Percentiles rank a stretch among this genome's conserved stretches.
phyloP scores from a whole-genome alignment of 1,139 yeast species.

The Wickerhamomyces sp. region DNA sequence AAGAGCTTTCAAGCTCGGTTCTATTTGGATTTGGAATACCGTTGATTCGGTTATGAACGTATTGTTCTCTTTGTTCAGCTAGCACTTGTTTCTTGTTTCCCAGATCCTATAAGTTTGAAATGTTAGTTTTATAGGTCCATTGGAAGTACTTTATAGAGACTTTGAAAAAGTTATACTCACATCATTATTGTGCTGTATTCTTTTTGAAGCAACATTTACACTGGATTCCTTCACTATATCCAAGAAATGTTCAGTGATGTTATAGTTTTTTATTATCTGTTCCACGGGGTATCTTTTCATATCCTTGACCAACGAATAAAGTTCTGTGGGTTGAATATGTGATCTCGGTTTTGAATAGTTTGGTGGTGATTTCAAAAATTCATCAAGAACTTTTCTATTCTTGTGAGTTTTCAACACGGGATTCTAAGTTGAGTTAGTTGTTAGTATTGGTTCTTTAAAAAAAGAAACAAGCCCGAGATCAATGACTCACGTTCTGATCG shows the following conservation, averaged over 20 bases:
- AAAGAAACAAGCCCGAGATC: too few species aligned
- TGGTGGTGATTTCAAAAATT: constrained; percentile 3
- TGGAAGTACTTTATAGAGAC: too few species aligned
- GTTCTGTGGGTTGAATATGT: constrained; percentile 13
- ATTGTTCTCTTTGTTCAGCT: neutral
- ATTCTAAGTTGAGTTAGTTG: too few species aligned
- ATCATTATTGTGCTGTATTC: neutral
- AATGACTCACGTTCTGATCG: constrained; percentile 13
- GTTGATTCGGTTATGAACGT: neutral
- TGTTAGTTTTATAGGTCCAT: too few species aligned
- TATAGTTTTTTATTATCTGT: constrained; percentile 11
- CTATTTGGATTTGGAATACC: neutral
- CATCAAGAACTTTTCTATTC: constrained; percentile 12
- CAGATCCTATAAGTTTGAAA: too few species aligned
- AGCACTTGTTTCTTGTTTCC: too few species aligned
- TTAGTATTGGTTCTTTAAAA: too few species aligned
- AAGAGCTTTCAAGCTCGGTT: neutral
- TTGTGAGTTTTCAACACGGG: constrained; percentile 13
- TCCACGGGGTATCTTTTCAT: constrained; percentile 10
- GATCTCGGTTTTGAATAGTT: neutral
- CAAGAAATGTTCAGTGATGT: constrained; percentile 3
- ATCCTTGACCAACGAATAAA: constrained; percentile 17
- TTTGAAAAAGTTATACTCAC: too few species aligned
- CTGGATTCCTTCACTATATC: neutral
- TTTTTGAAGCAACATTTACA: neutral